These are phyloP conservation scores for Puya raimondii DNA, from an alignment of 176 grass and related monocot genomes.

Conservation along the genomic window DNA sequence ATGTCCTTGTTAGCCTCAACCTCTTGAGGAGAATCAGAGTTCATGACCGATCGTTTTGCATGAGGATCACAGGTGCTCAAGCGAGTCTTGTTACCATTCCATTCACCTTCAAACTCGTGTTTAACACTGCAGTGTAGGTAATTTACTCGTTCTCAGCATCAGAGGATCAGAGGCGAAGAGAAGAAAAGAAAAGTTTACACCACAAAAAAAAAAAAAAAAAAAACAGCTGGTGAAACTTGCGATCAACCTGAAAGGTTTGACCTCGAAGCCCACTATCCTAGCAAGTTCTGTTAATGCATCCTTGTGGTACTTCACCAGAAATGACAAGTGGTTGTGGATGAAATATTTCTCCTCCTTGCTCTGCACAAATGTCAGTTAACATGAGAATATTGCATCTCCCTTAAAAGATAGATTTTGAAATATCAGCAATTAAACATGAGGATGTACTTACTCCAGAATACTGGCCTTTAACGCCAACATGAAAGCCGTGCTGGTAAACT, in stretches of 20 bases:
- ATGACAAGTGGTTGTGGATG: slow-evolving; percentile 81
- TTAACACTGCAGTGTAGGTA: slow-evolving; percentile 40
- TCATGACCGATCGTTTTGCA: slow-evolving; percentile 27
- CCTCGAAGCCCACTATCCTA: slow-evolving; percentile 87
- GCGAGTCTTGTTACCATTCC: slow-evolving; percentile 39
- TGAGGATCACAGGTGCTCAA: slow-evolving; percentile 66
- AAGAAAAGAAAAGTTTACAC: background rate
- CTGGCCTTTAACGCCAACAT: slow-evolving; percentile 78
- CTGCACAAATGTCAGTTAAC: slow-evolving; percentile 33
- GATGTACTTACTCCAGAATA: slow-evolving; percentile 44
- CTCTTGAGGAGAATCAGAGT: slow-evolving; percentile 69
- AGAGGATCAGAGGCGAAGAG: background rate
- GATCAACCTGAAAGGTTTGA: slow-evolving; percentile 67
- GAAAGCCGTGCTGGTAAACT: slow-evolving; percentile 67
- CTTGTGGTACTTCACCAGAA: slow-evolving; percentile 72
- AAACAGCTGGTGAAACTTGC: background rate
- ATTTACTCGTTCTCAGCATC: background rate
- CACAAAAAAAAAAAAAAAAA: background rate
- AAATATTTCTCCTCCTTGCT: slow-evolving; percentile 82
- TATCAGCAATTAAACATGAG: background rate
- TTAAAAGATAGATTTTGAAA: background rate
- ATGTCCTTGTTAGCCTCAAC: slow-evolving; percentile 59
- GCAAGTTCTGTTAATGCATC: slow-evolving; percentile 51
- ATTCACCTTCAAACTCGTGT: slow-evolving; percentile 59
- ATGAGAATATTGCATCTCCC: background rate